Base-by-base conservation (phyloP, 345 rosid genomes). In the Streptanthus diversifolius region DNA sequence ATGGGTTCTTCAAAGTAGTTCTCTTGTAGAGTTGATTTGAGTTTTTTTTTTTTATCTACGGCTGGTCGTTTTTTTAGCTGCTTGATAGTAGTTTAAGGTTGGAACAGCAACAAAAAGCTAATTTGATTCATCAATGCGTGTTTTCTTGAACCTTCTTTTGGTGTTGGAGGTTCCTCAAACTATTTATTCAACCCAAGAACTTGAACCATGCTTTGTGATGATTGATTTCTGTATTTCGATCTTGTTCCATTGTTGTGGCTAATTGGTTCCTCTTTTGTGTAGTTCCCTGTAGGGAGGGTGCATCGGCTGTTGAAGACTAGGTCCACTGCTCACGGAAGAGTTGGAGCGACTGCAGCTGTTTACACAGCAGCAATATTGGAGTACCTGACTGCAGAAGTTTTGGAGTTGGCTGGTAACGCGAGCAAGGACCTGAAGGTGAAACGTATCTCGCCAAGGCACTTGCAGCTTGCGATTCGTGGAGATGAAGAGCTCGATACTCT, bases 261-360 rank as follows among this genome's bases (percentile, higher is more conserved):
- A 10, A 49, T 36, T 13, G 3, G 9, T 12, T 12, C 1, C 0
- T 4, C 13, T 22, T 17, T n/a, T 1, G 11, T 62, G 36, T 76
- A 88, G 93, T 86, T 88, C 51, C 90, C 93, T 0, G 90, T 86
- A 9, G 90, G 90, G 40, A 80, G 90, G 51, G 85, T 88, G 19
- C 93, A 88, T 72, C 84, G 93, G 0, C 84, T 81, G 53, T 78
- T 88, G 62, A 86, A 88, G 79, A 63, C 82, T 0, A 86, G 90
- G 81, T 84, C 82, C 27, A 79, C 83, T 18, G 87, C 90, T 29
- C 83, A 86, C 54, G 90, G 93, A 75, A 80, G 93, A 22, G 93
- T 88, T 32, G 90, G 93, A 52, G 93, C 93, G 6, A 88, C 87
- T 1, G 93, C 93, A 51, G 92, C 92, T 39, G 92, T 88, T n/a